Percentiles rank a stretch among this genome's conserved stretches.
These are phyloP conservation scores for Pueraria montana DNA, from an alignment of 306 rosid species.

Conservation along the genomic window DNA sequence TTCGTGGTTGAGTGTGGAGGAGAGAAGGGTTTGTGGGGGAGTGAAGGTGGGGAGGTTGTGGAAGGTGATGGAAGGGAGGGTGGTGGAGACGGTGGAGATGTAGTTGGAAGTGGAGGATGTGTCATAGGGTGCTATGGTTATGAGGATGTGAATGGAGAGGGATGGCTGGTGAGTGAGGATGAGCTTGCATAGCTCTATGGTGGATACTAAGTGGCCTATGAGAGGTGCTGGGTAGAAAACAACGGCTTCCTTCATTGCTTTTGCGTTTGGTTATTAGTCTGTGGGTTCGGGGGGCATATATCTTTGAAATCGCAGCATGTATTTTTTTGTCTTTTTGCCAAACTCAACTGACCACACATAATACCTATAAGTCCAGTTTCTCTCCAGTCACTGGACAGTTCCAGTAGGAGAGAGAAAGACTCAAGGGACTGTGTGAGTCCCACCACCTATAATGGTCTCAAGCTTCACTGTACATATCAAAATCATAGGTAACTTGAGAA, in stretches of 20 bases:
- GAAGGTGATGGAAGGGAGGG: conserved; percentile 48
- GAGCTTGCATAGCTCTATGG: conserved; percentile 55
- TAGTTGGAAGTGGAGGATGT: conserved; percentile 39
- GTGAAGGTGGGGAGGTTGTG: conserved; percentile 45
- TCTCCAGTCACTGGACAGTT: too few species aligned
- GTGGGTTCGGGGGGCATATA: too few species aligned
- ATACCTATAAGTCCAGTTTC: too few species aligned
- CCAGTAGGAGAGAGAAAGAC: too few species aligned
- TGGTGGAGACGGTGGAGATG: conserved; percentile 54
- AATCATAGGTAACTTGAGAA: too few species aligned
- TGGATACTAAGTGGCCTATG: conserved; percentile 55
- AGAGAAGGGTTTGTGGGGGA: background rate
- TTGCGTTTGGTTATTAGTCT: background rate
- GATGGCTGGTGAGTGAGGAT: conserved; percentile 48
- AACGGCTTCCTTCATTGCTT: conserved; percentile 43
- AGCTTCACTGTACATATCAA: too few species aligned
- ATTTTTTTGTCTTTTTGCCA: too few species aligned
- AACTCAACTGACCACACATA: too few species aligned
- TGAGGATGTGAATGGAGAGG: conserved; percentile 51
- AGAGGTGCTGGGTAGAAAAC: conserved; percentile 58
- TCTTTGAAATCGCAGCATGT: too few species aligned
- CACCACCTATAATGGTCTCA: too few species aligned
- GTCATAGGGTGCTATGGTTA: conserved; percentile 48
- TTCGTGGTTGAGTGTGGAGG: conserved; percentile 47
- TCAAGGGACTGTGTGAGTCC: too few species aligned